A percentile compares a stretch with the other conserved stretches of the same genome.
Conservation (phyloP, 805 yeast species). For the Metschnikowia reukaufii region DNA sequence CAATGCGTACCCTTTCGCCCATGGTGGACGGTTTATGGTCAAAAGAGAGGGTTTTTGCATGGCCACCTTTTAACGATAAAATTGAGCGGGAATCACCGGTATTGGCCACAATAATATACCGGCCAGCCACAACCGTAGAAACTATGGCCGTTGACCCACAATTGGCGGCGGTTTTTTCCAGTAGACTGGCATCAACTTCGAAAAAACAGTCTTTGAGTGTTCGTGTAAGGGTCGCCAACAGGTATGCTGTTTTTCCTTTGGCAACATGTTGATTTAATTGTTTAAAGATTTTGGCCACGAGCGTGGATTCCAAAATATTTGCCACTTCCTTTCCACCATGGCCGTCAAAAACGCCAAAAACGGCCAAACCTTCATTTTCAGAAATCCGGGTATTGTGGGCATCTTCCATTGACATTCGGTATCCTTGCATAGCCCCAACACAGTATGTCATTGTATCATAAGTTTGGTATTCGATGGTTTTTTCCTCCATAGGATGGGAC, state of each 20-base stretch:
- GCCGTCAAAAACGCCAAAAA: conserved; percentile 79
- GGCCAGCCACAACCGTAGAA: conserved; percentile 29
- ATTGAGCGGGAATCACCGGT: conserved; percentile 78
- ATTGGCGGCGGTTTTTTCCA: conserved; percentile 26
- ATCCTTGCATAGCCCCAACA: conserved; percentile 78
- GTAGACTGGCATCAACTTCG: conserved; percentile 35
- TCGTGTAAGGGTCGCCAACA: conserved; percentile 18
- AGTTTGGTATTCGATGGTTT: conserved; percentile 50
- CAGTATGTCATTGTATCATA: conserved; percentile 53
- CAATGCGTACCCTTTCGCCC: conserved; percentile 46
- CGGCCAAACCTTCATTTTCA: conserved; percentile 41
- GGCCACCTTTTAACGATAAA: conserved; percentile 48
- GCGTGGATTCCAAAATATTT: conserved; percentile 45
- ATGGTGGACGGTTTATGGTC: conserved; percentile 46
- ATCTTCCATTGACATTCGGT: conserved; percentile 73
- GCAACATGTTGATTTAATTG: conserved; percentile 20
- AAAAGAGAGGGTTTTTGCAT: conserved; percentile 50
- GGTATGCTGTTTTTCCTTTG: conserved; percentile 2
- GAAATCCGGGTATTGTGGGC: conserved; percentile 58
- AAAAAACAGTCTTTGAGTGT: conserved; percentile 37
- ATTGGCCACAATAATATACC: conserved; percentile 58
- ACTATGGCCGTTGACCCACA: conserved; percentile 47
- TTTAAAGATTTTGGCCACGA: conserved; percentile 39
- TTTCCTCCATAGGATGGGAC: conserved; percentile 74
- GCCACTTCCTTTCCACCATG: conserved; percentile 75